These are phyloP conservation scores for Akanthomyces uredinophilus DNA, from an alignment of 2,329 filamentous ascomycete species.

Conservation along the genomic window DNA sequence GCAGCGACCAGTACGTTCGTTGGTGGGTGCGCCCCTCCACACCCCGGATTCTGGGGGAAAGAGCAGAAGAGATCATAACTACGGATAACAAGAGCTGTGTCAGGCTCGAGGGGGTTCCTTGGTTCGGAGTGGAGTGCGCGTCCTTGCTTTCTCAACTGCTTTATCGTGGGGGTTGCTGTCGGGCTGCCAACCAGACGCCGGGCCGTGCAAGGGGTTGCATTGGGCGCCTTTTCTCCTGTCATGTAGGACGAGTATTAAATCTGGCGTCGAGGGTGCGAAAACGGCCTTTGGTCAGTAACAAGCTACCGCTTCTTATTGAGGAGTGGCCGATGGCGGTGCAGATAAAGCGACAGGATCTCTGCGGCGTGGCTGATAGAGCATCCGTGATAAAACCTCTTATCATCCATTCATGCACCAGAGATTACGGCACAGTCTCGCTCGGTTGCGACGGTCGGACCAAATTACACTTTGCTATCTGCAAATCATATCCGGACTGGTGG, in stretches of 20 bases:
- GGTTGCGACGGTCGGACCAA: neutral
- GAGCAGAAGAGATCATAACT: neutral
- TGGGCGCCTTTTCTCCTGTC: neutral
- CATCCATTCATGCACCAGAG: neutral
- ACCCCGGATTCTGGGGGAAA: constrained; percentile 12
- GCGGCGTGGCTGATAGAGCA: neutral
- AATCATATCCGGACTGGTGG: neutral
- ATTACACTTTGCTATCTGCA: neutral
- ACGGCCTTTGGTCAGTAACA: neutral
- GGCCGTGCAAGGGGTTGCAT: neutral
- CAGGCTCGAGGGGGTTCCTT: neutral
- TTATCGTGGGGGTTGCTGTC: neutral
- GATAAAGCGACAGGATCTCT: neutral
- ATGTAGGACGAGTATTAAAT: neutral
- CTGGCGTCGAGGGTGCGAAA: neutral
- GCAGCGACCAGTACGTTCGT: neutral
- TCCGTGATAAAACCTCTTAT: neutral
- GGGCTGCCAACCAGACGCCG: neutral
- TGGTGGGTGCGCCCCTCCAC: neutral
- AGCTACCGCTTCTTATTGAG: neutral
- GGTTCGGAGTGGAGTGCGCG: neutral
- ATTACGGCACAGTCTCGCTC: neutral
- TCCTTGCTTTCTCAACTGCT: neutral
- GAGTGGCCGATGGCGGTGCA: neutral
- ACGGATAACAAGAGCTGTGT: neutral